A percentile compares a stretch with the other conserved stretches of the same genome.
These are phyloP conservation scores for Albifimbria verrucaria DNA, from an alignment of 2,329 filamentous ascomycete genomes.

Conservation along the genomic window DNA sequence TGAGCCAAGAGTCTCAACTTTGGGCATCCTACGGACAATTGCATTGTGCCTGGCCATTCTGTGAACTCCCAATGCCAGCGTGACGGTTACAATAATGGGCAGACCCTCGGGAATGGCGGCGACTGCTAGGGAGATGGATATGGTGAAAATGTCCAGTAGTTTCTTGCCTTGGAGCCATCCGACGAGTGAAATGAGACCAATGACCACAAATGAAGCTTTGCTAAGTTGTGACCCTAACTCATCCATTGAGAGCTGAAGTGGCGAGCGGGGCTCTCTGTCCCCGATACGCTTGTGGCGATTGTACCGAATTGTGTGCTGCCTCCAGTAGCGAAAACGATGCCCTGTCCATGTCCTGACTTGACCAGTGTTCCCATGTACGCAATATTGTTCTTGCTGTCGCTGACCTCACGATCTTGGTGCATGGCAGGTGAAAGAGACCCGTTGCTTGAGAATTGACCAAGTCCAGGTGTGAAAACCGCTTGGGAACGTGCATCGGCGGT, in stretches of 20 bases:
- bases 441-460: background rate
- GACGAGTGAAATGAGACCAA: conserved; percentile 86
- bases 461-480: conserved; percentile 30
- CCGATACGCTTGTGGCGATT: conserved; percentile 89
- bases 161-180: conserved; percentile 88
- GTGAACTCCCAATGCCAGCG: conserved; percentile 87
- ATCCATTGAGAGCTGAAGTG: conserved; percentile 94
- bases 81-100: conserved; percentile 97
- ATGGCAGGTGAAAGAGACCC: conserved; percentile 35
- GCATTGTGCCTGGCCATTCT: conserved; percentile 94
- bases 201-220: conserved; percentile 94
- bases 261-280: conserved; percentile 95
- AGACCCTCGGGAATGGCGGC: conserved; percentile 94
- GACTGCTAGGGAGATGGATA: conserved; percentile 93
- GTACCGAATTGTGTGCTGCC: conserved; percentile 92
- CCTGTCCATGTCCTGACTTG: conserved; percentile 90
- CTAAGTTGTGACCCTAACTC: conserved; percentile 93
- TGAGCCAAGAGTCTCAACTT: conserved; percentile 95
- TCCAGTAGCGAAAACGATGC: conserved; percentile 95
- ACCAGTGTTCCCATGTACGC: conserved; percentile 98
- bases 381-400: conserved; percentile 81
- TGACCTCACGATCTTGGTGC: conserved; percentile 53
- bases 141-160: conserved; percentile 92
- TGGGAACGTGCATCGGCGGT: conserved; percentile 55
- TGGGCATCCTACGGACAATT: conserved; percentile 92